Base-by-base conservation (phyloP, 164 flowering plant genomes). In the Berberis vulgaris region DNA sequence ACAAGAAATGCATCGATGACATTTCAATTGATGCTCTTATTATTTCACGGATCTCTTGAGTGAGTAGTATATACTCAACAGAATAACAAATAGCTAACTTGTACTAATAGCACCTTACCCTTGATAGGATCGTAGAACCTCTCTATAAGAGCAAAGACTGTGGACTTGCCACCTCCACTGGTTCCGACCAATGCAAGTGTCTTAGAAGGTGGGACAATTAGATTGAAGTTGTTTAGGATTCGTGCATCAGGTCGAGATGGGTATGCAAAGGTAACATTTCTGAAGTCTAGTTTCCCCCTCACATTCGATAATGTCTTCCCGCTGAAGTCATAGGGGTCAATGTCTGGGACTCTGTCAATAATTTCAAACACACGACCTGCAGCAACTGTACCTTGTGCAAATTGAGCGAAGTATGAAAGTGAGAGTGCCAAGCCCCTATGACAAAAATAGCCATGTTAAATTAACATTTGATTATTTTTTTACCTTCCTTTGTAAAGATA, bases 121-220 rank as follows among this genome's bases (percentile, higher is more conserved):
- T 73, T 55, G 7, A 44, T 55, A 4, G 95, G 95, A 69, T 87
- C 95, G 60, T 87, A 87, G 63, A 87, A 84, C 78, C 95, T 76
- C 73, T 87, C 89, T 53, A 88, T 76, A 8, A 88, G 86, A 65
- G 95, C 89, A 67, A 88, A 88, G 43, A 84, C 65, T 41, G 91
- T 88, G 56, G 91, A 88, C 72, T 88, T 88, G 56, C 95, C 95
- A 43, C 91, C 89, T 42, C 91, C 95, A 71, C 91, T 88, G 1
- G 77, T 71, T 63, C 95, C 95, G 64, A 88, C 95, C 57, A 88
- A 67, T 4, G 95, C 95, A 3, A 83, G 67, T 5, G 86, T 82
- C 79, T 76, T 83, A 3, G 84, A 67, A 65, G 81, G 49, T 7
- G 80, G 87, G 59, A 86, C 64, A 4, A 77, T 75, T 1, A 88